phyloP scores from a whole-genome alignment of 2,329 filamentous ascomycete species.

The Clonostachys byssicola region DNA sequence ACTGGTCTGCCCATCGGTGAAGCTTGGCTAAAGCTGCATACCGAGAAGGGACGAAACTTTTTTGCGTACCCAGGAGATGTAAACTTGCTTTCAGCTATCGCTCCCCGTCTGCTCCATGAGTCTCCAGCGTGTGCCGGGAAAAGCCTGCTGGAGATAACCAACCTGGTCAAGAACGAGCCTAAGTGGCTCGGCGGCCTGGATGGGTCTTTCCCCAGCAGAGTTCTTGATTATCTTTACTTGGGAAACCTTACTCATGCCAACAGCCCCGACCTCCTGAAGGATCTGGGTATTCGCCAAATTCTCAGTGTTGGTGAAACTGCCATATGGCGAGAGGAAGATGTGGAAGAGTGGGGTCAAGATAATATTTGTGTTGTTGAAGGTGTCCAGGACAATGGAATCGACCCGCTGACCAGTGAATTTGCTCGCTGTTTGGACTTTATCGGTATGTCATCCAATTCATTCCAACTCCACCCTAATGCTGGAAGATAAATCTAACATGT shows the following conservation, averaged over 20 bases:
- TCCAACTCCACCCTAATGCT: not conserved
- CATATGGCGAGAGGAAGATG: slow-evolving; percentile 70
- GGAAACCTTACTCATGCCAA: slow-evolving; percentile 93
- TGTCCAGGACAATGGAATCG: slow-evolving; percentile 96
- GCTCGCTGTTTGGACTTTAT: slow-evolving; percentile 86
- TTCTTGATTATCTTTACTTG: slow-evolving; percentile 93
- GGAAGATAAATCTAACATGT: too few relatives aligned
- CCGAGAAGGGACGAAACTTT: slow-evolving; percentile 80
- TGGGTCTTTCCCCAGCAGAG: slow-evolving; percentile 83
- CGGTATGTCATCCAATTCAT: slow-evolving; percentile 51
- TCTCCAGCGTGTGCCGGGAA: slow-evolving; percentile 54
- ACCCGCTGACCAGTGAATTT: slow-evolving; percentile 84
- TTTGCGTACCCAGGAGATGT: slow-evolving; percentile 95
- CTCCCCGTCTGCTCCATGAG: slow-evolving; percentile 68
- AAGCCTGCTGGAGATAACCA: slow-evolving; percentile 46
- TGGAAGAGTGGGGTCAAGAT: slow-evolving; percentile 69
- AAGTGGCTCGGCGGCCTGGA: slow-evolving; percentile 81
- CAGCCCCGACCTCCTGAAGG: slow-evolving; percentile 76
- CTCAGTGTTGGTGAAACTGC: slow-evolving; percentile 89
- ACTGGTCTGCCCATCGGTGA: slow-evolving; percentile 76
- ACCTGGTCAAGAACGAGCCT: slow-evolving; percentile 57
- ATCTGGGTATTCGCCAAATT: slow-evolving; percentile 81
- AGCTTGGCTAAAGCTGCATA: slow-evolving; percentile 85
- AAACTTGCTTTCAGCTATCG: slow-evolving; percentile 70
- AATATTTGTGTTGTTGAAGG: slow-evolving; percentile 79